phyloP scores from a whole-genome alignment of 129 eudicot genomes.

The Erigeron canadensis region DNA sequence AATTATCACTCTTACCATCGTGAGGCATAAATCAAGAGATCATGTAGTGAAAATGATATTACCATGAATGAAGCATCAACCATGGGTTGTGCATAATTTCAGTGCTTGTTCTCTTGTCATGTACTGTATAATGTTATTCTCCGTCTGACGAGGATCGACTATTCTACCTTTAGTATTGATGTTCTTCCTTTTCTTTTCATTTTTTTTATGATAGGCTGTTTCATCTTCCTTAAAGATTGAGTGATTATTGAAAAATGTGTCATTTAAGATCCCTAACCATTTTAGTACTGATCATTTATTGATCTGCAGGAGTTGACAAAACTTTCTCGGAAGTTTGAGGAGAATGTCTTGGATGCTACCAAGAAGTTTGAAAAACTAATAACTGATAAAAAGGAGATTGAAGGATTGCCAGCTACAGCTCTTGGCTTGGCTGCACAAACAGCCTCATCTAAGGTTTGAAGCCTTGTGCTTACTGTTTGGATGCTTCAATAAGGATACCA shows the following conservation, averaged over 20 bases:
- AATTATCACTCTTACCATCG: not conserved
- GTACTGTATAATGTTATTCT: not conserved
- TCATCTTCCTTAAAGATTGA: not conserved
- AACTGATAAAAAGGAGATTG: constrained; percentile 74
- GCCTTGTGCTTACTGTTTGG: not conserved
- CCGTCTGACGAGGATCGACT: not conserved
- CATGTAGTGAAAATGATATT: not conserved
- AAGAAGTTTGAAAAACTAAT: constrained; percentile 85
- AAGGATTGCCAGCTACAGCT: constrained; percentile 86
- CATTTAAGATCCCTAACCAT: constrained; percentile 2
- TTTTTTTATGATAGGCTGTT: not conserved
- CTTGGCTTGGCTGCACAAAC: constrained; percentile 87
- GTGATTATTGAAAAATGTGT: not conserved
- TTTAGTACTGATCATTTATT: not conserved
- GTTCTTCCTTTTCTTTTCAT: not conserved
- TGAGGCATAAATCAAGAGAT: not conserved
- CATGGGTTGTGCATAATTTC: too few species aligned
- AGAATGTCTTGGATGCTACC: constrained; percentile 88
- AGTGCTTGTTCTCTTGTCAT: too few species aligned
- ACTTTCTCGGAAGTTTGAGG: constrained; percentile 74
- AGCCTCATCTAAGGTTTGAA: constrained; percentile 70
- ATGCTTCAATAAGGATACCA: not conserved
- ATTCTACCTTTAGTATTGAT: not conserved
- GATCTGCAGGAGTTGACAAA: constrained; percentile 69
- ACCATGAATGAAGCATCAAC: not conserved